Conservation (phyloP, 202 grass and related monocot genomes). For the Elaeis oleifera region DNA sequence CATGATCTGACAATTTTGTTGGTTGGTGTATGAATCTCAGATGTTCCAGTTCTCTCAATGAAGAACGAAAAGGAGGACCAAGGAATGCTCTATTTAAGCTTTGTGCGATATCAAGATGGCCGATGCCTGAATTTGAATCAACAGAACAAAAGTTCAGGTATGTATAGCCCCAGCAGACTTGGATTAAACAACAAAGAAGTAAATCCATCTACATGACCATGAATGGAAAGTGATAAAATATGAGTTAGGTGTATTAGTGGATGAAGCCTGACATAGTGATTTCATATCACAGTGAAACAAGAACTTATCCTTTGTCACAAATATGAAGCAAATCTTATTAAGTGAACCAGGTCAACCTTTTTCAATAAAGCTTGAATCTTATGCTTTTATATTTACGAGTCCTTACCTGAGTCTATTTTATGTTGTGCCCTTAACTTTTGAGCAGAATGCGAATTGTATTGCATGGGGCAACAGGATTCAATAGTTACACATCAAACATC, state of each 20-base stretch:
- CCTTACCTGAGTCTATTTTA: background rate
- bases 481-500: slow-evolving; percentile 25
- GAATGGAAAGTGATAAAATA: too few species aligned
- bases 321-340: too few species aligned
- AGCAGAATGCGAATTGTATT: slow-evolving; percentile 41
- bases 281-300: too few species aligned
- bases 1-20: too few species aligned
- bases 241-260: too few species aligned
- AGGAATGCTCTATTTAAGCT: slow-evolving; percentile 10
- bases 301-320: too few species aligned
- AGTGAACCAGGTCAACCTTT: too few species aligned
- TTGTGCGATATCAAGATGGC: background rate
- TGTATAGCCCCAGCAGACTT: background rate
- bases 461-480: slow-evolving; percentile 43
- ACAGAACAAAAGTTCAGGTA: background rate
- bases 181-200: too few species aligned
- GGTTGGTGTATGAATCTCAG: too few species aligned
- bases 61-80: background rate
- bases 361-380: too few species aligned
- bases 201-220: background rate
- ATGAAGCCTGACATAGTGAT: too few species aligned
- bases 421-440: background rate
- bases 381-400: too few species aligned
- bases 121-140: background rate
- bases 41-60: background rate